phyloP scores from a whole-genome alignment of 768 basidiomycete species.

The Clitopilus hobsonii region DNA sequence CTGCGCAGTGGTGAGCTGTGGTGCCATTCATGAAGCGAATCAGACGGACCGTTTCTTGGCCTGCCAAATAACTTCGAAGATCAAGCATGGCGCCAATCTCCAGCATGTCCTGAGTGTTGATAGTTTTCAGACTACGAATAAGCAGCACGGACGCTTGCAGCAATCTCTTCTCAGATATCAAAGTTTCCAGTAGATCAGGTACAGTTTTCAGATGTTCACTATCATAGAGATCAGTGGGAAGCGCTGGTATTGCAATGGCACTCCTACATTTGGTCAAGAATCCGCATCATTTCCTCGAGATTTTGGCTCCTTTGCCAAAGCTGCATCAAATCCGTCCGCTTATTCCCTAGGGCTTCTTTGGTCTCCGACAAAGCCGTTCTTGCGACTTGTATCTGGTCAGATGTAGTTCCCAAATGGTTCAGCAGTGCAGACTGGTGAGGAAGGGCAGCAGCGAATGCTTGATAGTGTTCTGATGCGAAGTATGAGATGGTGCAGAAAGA shows the following conservation, averaged over 20 bases:
- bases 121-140: slow-evolving; percentile 82
- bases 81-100: slow-evolving; percentile 96
- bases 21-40: neutral
- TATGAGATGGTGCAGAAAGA: neutral
- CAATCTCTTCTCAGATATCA: slow-evolving; percentile 95
- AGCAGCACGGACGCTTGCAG: slow-evolving; percentile 86
- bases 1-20: slow-evolving; percentile 32
- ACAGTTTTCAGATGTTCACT: slow-evolving; percentile 90
- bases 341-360: slow-evolving; percentile 74
- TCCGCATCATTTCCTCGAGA: slow-evolving; percentile 91
- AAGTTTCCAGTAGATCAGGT: slow-evolving; percentile 85
- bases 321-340: slow-evolving; percentile 85
- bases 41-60: slow-evolving; percentile 75
- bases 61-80: slow-evolving; percentile 73
- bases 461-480: slow-evolving; percentile 67
- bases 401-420: slow-evolving; percentile 65
- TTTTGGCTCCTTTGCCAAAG: slow-evolving; percentile 86
- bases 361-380: slow-evolving; percentile 70
- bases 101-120: slow-evolving; percentile 87
- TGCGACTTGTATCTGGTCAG: slow-evolving; percentile 68
- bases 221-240: slow-evolving; percentile 12
- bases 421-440: slow-evolving; percentile 85
- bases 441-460: slow-evolving; percentile 91
- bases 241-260: slow-evolving; percentile 1
- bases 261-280: slow-evolving; percentile 95